phyloP scores from a whole-genome alignment of 2,329 filamentous ascomycete genomes.

The Aspergillus fischeri region DNA sequence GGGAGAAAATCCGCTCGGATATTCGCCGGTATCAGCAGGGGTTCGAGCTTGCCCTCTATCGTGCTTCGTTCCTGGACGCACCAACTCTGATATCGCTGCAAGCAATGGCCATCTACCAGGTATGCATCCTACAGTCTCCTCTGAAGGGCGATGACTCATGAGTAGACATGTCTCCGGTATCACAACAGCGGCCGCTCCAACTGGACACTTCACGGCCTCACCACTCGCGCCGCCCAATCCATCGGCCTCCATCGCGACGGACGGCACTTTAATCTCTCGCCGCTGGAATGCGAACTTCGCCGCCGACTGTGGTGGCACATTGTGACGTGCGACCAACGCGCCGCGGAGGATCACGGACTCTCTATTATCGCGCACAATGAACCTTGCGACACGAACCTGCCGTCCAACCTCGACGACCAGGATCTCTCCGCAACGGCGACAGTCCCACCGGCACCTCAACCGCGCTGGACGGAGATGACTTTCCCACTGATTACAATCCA shows the following conservation, averaged over 20 bases:
- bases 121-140: conserved; percentile 9
- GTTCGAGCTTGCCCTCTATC: conserved; percentile 38
- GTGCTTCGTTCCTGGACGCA: conserved; percentile 39
- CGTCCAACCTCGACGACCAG: conserved; percentile 51
- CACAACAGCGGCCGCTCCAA: conserved; percentile 21
- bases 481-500: conserved; percentile 53
- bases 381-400: conserved; percentile 39
- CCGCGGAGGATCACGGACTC: conserved; percentile 57
- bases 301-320: conserved; percentile 55
- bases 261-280: conserved; percentile 45
- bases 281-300: conserved; percentile 53
- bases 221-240: conserved; percentile 51
- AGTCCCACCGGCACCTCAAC: conserved; percentile 45
- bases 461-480: conserved; percentile 57
- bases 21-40: conserved; percentile 21
- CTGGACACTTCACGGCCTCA: conserved; percentile 51
- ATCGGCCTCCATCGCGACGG: conserved; percentile 50
- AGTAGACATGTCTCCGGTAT: conserved; percentile 17
- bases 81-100: conserved; percentile 32
- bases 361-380: conserved; percentile 45
- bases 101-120: conserved; percentile 38
- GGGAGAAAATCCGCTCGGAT: conserved; percentile 10
- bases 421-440: conserved; percentile 49
- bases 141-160: not conserved
- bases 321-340: conserved; percentile 40